These are phyloP conservation scores for Cytidiella melzeri DNA, from an alignment of 768 basidiomycete genomes.

Conservation along the genomic window DNA sequence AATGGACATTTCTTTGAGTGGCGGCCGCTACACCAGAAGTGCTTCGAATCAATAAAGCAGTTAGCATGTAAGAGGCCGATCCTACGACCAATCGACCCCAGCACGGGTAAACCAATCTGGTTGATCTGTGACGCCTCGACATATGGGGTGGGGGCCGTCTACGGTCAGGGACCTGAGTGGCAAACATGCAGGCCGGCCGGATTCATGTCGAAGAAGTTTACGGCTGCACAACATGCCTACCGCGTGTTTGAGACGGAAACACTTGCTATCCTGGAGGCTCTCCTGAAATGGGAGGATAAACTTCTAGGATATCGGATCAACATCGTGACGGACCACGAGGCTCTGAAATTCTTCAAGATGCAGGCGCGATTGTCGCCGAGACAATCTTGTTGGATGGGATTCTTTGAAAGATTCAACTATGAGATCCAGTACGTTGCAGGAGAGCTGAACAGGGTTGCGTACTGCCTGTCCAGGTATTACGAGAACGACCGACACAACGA, in stretches of 20 bases:
- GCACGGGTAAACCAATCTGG: constrained; percentile 5
- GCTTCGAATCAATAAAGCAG: constrained; percentile 8
- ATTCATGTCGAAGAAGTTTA: constrained; percentile 6
- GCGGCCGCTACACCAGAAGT: too few species aligned
- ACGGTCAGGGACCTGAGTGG: constrained; percentile 6
- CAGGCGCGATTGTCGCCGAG: constrained; percentile 4
- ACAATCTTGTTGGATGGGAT: constrained; percentile 11
- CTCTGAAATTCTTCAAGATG: constrained; percentile 9
- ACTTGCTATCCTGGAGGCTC: too few species aligned
- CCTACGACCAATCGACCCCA: constrained; percentile 5
- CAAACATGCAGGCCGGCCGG: constrained; percentile 2
- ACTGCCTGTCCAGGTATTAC: constrained; percentile 1
- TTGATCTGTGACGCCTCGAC: constrained; percentile 8
- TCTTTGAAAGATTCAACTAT: constrained; percentile 25
- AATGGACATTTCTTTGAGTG: too few species aligned
- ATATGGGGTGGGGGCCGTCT: too few species aligned
- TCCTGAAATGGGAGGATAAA: constrained; percentile 31
- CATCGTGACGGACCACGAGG: constrained; percentile 5
- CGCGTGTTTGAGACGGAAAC: constrained; percentile 33
- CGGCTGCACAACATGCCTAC: constrained; percentile 1
- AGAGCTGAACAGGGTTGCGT: constrained; percentile 18
- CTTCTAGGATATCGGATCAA: constrained; percentile 11
- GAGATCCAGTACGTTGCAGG: constrained; percentile 25
- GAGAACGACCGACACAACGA: neutral
- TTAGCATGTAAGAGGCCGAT: constrained; percentile 2